Conservation (phyloP, 495 filamentous ascomycete species). For the Penicillium roqueforti region DNA sequence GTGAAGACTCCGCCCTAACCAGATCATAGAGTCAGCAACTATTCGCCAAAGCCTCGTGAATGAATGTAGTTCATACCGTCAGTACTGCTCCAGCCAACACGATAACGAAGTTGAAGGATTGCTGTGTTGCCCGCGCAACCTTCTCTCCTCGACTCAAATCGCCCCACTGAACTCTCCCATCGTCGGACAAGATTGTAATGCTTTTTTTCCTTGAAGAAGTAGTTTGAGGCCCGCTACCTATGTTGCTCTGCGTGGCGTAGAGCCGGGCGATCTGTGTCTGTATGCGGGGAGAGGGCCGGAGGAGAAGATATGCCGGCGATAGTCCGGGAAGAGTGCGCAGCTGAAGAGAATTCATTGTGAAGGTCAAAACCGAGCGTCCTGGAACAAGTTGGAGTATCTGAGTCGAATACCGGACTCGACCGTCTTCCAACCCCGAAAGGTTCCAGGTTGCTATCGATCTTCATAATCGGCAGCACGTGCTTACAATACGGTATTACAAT, state of each 20-base stretch:
- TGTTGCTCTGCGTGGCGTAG: slow-evolving; percentile 53
- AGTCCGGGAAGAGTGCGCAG: slow-evolving; percentile 20
- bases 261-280: slow-evolving; percentile 26
- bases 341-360: slow-evolving; percentile 20
- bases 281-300: slow-evolving; percentile 18
- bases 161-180: slow-evolving; percentile 74
- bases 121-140: slow-evolving; percentile 79
- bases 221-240: slow-evolving; percentile 30
- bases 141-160: slow-evolving; percentile 74
- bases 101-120: slow-evolving; percentile 79
- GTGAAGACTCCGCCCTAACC: slow-evolving; percentile 67
- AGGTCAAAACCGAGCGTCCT: neutral
- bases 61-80: slow-evolving; percentile 46
- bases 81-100: slow-evolving; percentile 69
- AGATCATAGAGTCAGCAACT: slow-evolving; percentile 11
- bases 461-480: slow-evolving; percentile 7
- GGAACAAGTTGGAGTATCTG: neutral
- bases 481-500: slow-evolving; percentile 19
- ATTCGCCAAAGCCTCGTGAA: neutral
- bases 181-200: slow-evolving; percentile 77
- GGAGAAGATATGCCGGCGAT: slow-evolving; percentile 9
- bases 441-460: slow-evolving; percentile 8
- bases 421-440: no score
- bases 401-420: neutral
- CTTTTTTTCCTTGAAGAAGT: slow-evolving; percentile 46